Evolutionary conservation across 2,329 filamentous ascomycete genomes (phyloP).

Genomic region (Pleochaeta shiraiana): DNA sequence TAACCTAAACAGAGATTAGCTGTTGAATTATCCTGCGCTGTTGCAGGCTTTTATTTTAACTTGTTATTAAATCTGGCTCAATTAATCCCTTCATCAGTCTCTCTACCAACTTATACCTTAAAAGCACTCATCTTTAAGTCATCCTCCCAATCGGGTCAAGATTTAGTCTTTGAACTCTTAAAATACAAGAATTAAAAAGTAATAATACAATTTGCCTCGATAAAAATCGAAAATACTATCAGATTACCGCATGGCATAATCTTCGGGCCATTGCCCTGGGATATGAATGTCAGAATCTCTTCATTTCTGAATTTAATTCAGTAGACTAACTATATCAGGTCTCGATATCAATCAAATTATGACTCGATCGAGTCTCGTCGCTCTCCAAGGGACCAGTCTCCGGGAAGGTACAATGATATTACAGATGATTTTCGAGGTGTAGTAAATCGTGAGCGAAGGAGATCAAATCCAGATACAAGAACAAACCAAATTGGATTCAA

Average conservation of each 20-base stretch:
- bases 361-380: constrained; percentile 20
- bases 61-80: background rate
- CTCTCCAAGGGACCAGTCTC: constrained; percentile 21
- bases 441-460: constrained; percentile 14
- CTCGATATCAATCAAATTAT: constrained; percentile 19
- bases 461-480: constrained; percentile 14
- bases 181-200: background rate
- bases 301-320: constrained; percentile 8
- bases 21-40: background rate
- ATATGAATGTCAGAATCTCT: constrained; percentile 15
- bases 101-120: background rate
- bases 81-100: background rate
- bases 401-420: constrained; percentile 18
- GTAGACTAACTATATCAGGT: constrained; percentile 8
- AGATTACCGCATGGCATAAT: constrained; percentile 2
- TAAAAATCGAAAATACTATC: background rate
- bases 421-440: constrained; percentile 16
- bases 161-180: background rate
- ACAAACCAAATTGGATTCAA: constrained; percentile 32
- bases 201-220: background rate
- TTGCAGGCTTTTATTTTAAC: background rate
- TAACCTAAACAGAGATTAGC: background rate
- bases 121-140: background rate
- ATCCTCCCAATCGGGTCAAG: background rate
- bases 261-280: constrained; percentile 15